Percentiles rank a stretch among this genome's conserved stretches.
These are phyloP conservation scores for Citrus maxima DNA, from an alignment of 345 rosid genomes.

Conservation along the genomic window DNA sequence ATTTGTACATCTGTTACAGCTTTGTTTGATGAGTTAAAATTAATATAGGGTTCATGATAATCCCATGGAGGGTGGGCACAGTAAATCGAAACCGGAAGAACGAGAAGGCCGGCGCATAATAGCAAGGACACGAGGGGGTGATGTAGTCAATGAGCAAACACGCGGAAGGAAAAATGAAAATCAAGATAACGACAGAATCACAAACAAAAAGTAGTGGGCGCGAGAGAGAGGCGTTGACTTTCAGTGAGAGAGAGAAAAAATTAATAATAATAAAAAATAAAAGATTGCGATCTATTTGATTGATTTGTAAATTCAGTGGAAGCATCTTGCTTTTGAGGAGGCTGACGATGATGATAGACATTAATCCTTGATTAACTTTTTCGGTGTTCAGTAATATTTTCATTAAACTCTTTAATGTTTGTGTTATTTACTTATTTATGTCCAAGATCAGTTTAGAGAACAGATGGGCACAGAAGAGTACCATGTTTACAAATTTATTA, in stretches of 20 bases:
- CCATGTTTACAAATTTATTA: too few species aligned
- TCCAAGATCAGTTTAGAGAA: too few species aligned
- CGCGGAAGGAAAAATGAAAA: slow-evolving; percentile 17
- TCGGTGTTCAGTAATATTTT: too few species aligned
- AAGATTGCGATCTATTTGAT: background rate
- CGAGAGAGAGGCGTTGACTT: slow-evolving; percentile 34
- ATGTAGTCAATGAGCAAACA: slow-evolving; percentile 17
- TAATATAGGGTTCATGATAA: background rate
- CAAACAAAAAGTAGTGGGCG: slow-evolving; percentile 31
- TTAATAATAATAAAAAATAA: too few species aligned
- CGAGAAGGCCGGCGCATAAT: slow-evolving; percentile 15
- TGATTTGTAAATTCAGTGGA: background rate
- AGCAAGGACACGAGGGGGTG: background rate
- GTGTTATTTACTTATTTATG: too few species aligned
- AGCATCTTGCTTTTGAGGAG: slow-evolving; percentile 1
- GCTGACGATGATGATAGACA: background rate
- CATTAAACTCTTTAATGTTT: too few species aligned
- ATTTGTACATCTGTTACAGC: background rate
- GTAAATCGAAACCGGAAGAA: background rate
- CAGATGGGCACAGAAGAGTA: too few species aligned
- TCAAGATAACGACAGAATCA: slow-evolving; percentile 5
- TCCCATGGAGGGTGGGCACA: background rate
- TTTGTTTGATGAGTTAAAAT: too few species aligned
- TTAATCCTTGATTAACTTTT: too few species aligned
- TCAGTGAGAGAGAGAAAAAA: background rate